Conservation (phyloP, 192 early-diverging fungal genomes). For the Dissophora globulifera region DNA sequence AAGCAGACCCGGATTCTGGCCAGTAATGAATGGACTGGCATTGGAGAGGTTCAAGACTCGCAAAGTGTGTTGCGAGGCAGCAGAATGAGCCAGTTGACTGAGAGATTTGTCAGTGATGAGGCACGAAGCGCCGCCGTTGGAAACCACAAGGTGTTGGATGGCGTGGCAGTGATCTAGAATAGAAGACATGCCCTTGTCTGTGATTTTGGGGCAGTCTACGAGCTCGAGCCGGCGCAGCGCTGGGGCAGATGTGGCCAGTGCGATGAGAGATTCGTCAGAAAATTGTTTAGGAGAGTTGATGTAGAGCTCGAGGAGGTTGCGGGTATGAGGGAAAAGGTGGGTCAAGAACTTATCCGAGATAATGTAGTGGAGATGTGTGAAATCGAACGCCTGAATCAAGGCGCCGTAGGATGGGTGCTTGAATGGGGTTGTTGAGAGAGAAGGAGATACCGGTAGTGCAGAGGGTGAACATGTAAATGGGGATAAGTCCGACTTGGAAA, state of each 20-base stretch:
- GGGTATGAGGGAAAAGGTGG: constrained; percentile 22
- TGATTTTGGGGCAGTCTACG: constrained; percentile 16
- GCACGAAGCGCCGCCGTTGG: neutral
- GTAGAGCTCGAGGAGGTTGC: constrained; percentile 4
- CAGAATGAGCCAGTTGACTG: neutral
- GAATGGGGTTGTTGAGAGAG: neutral
- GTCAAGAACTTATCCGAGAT: constrained; percentile 42
- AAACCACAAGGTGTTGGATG: neutral
- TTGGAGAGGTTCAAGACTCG: constrained; percentile 5
- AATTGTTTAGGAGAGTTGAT: constrained; percentile 44
- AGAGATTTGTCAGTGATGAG: constrained; percentile 9
- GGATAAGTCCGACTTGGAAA: no score
- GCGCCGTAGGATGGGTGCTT: constrained; percentile 9
- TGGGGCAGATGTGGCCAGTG: constrained; percentile 7
- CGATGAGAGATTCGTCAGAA: constrained; percentile 31
- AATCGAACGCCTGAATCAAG: constrained; percentile 31
- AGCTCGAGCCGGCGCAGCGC: constrained; percentile 13
- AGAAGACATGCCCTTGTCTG: constrained; percentile 10
- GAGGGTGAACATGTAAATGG: no score
- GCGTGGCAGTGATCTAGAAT: constrained; percentile 9
- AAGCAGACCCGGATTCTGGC: constrained; percentile 1
- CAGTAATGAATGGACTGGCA: constrained; percentile 10
- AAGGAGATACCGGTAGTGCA: no score
- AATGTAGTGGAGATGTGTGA: constrained; percentile 47
- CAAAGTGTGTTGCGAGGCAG: neutral